Evolutionary conservation across 163 green algal genomes (phyloP).

Genomic region (Chloroidium sp.): DNA sequence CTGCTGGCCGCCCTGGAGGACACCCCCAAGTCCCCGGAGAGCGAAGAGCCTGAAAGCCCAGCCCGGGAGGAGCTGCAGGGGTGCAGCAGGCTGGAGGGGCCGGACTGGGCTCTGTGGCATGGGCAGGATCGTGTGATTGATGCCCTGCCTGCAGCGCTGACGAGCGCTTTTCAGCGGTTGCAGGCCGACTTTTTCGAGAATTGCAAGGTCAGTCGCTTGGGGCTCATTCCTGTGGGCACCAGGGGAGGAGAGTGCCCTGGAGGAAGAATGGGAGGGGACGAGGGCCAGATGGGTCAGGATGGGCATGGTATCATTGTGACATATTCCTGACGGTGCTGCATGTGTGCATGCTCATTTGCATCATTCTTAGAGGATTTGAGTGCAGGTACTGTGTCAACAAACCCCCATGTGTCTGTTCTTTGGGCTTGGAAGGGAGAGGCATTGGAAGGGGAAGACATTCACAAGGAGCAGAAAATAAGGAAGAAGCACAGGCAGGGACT

Average conservation of each 20-base stretch:
- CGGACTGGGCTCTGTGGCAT: slow-evolving; percentile 30
- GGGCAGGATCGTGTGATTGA: slow-evolving; percentile 47
- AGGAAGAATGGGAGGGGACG: too few species aligned
- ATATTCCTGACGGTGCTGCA: too few species aligned
- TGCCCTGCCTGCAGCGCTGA: slow-evolving; percentile 38
- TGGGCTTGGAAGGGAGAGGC: not conserved
- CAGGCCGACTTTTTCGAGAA: slow-evolving; percentile 10
- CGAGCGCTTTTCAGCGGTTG: slow-evolving; percentile 1
- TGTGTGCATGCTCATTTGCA: too few species aligned
- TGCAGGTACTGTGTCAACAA: too few species aligned
- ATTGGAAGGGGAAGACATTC: not conserved
- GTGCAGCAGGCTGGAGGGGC: slow-evolving; percentile 8
- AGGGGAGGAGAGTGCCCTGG: too few species aligned
- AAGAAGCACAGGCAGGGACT: too few species aligned
- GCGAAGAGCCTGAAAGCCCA: not conserved
- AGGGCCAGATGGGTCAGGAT: too few species aligned
- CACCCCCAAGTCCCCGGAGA: not conserved
- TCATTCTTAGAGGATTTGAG: too few species aligned
- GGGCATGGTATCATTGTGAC: too few species aligned
- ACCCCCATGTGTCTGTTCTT: too few species aligned
- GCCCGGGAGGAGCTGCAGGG: not conserved
- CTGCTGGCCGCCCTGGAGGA: not conserved
- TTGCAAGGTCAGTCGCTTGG: slow-evolving; percentile 7
- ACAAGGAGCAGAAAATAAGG: too few species aligned
- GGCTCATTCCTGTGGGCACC: not conserved